Base-by-base conservation (phyloP, 139 green algal species). In the Coccomyxa sp. region DNA sequence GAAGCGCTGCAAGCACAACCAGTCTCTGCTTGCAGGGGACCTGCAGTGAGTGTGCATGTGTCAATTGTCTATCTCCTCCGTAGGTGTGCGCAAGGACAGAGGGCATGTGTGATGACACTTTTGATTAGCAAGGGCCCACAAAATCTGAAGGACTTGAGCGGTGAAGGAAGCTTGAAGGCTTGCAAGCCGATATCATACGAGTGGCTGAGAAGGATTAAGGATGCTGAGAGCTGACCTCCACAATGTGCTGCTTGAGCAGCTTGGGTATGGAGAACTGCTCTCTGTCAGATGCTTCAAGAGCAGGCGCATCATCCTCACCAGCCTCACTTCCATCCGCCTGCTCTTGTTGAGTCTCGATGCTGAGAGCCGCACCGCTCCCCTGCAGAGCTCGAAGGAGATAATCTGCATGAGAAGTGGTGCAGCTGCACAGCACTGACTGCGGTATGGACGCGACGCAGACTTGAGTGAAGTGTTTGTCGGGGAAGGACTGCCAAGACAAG, bases 1-100 rank as follows among this genome's bases (percentile, higher is more conserved):
- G 79, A 73, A 90, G 44, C 27, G 82, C 93, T 14, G 82, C 81
- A 77, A 98, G 90, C 39, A 84, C 86, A 34, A 91, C 81, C n/a
- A 98, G 86, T 10, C 95, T 86, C 82, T 94, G 76, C 82, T 94
- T 95, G 58, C 83, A 87, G 2, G 91, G 88, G 36, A 97, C 79
- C 82, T 86, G 78, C 29, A 36, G 7, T 6, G 9, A 40, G 35
- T 58, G 6, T 44, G n/a, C 5, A 36, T 31, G 7, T 70, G 24
- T 38, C n/a, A 5, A 1, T 50, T 74, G 2, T 8, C 27, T 2
- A 33, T 73, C 5, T 6, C 1, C 68, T 73, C 6, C 12, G 6
- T 34, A 38, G 31, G 35, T 6, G 8, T 55, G 16, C 35, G 36
- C 54, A 68, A 22, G 18, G n/a, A n/a, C n/a, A n/a, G n/a, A n/a